Percentiles rank a stretch among this genome's conserved stretches.
phyloP scores from a whole-genome alignment of 1,284 basidiomycete species.

The Gastroboletus turbinatus region DNA sequence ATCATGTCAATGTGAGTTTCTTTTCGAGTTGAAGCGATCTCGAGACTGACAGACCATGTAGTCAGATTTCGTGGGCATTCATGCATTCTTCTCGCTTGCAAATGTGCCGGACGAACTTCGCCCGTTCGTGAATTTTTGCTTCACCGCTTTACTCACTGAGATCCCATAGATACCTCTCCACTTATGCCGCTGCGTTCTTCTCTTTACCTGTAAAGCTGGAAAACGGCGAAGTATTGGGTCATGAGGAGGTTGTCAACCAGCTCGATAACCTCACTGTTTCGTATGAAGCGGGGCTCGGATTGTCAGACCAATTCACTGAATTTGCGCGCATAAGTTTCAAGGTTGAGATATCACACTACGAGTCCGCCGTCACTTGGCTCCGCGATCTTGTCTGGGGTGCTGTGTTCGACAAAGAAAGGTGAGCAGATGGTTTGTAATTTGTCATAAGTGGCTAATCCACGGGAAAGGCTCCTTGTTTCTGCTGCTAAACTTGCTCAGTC shows the following conservation, averaged over 20 bases:
- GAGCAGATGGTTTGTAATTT: conserved; percentile 16
- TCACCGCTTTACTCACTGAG: conserved; percentile 4
- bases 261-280: conserved; percentile 92
- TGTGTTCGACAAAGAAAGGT: conserved; percentile 85
- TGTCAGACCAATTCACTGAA: conserved; percentile 72
- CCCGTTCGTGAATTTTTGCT: conserved; percentile 53
- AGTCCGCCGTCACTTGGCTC: conserved; percentile 84
- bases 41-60: conserved; percentile 34
- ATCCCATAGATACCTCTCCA: conserved; percentile 63
- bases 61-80: conserved; percentile 90
- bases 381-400: conserved; percentile 85
- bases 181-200: conserved; percentile 90
- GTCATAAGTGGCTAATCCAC: conserved; percentile 8
- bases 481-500: conserved; percentile 90
- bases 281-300: conserved; percentile 79
- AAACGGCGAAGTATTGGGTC: conserved; percentile 69
- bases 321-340: conserved; percentile 78
- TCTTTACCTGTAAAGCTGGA: conserved; percentile 79
- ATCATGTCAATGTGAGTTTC: conserved; percentile 70
- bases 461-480: conserved; percentile 74
- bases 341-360: conserved; percentile 82
- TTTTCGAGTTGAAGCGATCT: conserved; percentile 3
- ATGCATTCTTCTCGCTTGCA: conserved; percentile 77
- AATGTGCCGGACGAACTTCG: conserved; percentile 71
- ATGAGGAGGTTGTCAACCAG: conserved; percentile 90